A percentile compares a stretch with the other conserved stretches of the same genome.
These are phyloP conservation scores for Aspergillus campestris DNA, from an alignment of 495 filamentous ascomycete genomes.

Conservation along the genomic window DNA sequence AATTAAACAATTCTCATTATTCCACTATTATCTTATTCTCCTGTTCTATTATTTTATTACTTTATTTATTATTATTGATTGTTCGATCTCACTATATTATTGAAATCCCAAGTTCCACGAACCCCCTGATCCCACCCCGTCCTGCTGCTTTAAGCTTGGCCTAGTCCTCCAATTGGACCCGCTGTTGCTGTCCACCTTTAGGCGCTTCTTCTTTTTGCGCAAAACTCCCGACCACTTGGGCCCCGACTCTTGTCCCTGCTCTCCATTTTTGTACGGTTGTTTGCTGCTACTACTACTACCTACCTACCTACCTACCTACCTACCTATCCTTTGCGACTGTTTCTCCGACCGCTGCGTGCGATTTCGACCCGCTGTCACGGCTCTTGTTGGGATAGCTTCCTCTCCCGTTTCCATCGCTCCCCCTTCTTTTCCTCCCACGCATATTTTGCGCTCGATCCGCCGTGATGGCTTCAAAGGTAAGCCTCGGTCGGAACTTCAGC, in stretches of 20 bases:
- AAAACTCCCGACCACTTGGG: constrained; percentile 23
- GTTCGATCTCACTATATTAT: too few relatives aligned
- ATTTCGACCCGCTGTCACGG: constrained; percentile 18
- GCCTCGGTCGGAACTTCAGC: constrained; percentile 1
- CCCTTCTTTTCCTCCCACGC: constrained; percentile 3
- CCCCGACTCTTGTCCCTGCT: constrained; percentile 20
- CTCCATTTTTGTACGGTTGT: constrained; percentile 2
- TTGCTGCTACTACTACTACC: too few relatives aligned
- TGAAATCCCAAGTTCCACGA: too few relatives aligned
- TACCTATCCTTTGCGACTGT: too few relatives aligned
- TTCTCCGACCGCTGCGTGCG: too few relatives aligned
- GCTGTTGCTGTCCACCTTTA: constrained; percentile 24
- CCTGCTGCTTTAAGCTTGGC: constrained; percentile 23
- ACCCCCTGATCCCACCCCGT: constrained; percentile 17
- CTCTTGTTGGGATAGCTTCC: constrained; percentile 18
- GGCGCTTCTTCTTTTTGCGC: constrained; percentile 17
- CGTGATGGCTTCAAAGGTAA: constrained; percentile 26
- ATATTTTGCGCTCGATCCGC: constrained; percentile 7
- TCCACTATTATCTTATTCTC: too few relatives aligned
- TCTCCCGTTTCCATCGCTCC: constrained; percentile 8
- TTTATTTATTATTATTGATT: too few relatives aligned
- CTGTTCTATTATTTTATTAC: too few relatives aligned
- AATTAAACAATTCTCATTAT: too few relatives aligned
- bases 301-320: too few relatives aligned
- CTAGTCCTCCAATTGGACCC: constrained; percentile 20